Conservation (phyloP, 345 rosid genomes). For the Sisymbrium irio region DNA sequence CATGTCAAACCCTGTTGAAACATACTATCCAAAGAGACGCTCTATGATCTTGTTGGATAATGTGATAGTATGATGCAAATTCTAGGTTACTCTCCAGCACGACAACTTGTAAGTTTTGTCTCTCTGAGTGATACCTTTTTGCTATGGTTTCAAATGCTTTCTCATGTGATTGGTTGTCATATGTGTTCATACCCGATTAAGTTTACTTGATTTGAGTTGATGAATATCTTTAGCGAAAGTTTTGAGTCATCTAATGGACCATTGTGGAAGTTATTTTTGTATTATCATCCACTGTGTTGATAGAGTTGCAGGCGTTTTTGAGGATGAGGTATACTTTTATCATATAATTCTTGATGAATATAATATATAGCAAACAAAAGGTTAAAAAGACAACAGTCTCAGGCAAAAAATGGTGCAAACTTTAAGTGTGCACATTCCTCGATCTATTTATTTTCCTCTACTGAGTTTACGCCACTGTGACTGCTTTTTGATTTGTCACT, state of each 20-base stretch:
- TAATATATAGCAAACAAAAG: slow-evolving; percentile 36
- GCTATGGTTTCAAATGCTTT: neutral
- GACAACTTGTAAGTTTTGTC: too few species aligned
- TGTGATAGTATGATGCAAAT: too few species aligned
- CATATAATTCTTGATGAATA: slow-evolving; percentile 60
- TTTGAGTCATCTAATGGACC: neutral
- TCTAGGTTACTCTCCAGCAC: too few species aligned
- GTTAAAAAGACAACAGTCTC: slow-evolving; percentile 64
- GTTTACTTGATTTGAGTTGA: neutral
- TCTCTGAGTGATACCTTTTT: too few species aligned
- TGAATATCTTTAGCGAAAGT: neutral
- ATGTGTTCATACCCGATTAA: neutral
- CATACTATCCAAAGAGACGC: too few species aligned
- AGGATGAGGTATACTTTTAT: slow-evolving; percentile 53
- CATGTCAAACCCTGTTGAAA: too few species aligned
- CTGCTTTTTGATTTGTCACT: neutral
- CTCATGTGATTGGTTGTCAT: neutral
- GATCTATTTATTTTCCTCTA: neutral
- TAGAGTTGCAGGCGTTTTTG: slow-evolving; percentile 51
- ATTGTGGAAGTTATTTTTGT: neutral
- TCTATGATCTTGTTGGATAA: too few species aligned
- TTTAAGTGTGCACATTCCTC: slow-evolving; percentile 55
- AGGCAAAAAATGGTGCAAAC: slow-evolving; percentile 59
- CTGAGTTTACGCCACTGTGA: neutral
- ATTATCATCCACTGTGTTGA: slow-evolving; percentile 7